Evolutionary conservation across 164 flowering plant species (phyloP).

Genomic region (Chimonanthus praecox): DNA sequence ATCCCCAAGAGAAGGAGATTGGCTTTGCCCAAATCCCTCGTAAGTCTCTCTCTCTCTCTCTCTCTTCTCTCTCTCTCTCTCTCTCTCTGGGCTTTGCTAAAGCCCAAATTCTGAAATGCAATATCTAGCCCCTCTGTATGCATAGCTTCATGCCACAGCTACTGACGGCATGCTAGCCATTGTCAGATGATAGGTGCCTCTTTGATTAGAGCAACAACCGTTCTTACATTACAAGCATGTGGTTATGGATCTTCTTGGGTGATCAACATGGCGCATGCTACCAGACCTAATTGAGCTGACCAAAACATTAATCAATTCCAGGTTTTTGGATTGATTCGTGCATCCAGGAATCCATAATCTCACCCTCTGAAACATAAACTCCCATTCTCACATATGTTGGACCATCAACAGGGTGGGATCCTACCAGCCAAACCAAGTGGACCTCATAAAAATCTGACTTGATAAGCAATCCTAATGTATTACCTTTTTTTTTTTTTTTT

Average conservation of each 20-base stretch:
- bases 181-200: too few relatives aligned
- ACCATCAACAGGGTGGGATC: not conserved
- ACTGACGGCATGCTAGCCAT: not conserved
- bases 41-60: slow-evolving; percentile 32
- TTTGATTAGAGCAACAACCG: too few relatives aligned
- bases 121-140: too few relatives aligned
- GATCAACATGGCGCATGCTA: not conserved
- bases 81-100: not conserved
- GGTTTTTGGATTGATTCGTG: not conserved
- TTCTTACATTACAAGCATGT: not conserved
- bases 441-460: not conserved
- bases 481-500: not conserved
- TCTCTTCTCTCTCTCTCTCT: not conserved
- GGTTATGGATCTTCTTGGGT: not conserved
- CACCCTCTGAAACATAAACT: not conserved
- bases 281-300: not conserved
- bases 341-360: not conserved
- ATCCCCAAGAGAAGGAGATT: slow-evolving; percentile 90
- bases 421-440: not conserved
- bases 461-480: not conserved
- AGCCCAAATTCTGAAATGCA: not conserved
- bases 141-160: not conserved
- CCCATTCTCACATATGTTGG: not conserved
- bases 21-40: slow-evolving; percentile 78
- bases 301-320: not conserved